phyloP scores from a whole-genome alignment of 495 filamentous ascomycete genomes.

The Aspergillus kassunensis region DNA sequence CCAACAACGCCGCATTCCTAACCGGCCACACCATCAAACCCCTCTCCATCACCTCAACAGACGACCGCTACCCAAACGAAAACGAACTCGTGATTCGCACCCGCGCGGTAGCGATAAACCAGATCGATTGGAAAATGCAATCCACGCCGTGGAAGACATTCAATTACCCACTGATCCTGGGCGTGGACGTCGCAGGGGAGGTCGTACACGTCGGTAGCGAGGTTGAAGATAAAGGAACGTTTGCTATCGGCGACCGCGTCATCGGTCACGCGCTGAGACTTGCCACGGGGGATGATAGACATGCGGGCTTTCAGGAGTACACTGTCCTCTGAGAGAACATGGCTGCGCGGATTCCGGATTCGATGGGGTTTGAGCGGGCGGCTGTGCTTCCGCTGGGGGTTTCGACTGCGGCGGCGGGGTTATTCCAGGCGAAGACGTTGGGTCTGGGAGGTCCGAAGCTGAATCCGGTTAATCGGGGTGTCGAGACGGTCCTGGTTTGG shows the following conservation, averaged over 20 bases:
- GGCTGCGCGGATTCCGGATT: not conserved
- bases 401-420: not conserved
- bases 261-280: not conserved
- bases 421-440: not conserved
- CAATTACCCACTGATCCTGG: not conserved
- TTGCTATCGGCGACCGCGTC: not conserved
- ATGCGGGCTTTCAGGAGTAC: not conserved
- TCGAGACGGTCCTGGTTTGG: not conserved
- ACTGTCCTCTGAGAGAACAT: not conserved
- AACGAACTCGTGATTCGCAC: not conserved
- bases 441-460: not conserved
- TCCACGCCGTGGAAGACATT: not conserved
- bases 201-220: not conserved
- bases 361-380: not conserved
- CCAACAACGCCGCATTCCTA: not conserved
- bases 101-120: not conserved
- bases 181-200: not conserved
- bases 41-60: not conserved
- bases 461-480: not conserved
- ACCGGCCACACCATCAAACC: not conserved
- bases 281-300: not conserved
- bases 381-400: not conserved
- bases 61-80: not conserved
- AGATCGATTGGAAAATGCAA: not conserved
- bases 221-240: not conserved